phyloP scores from a whole-genome alignment of 768 basidiomycete species.

The Termitomyces eurrhizus region DNA sequence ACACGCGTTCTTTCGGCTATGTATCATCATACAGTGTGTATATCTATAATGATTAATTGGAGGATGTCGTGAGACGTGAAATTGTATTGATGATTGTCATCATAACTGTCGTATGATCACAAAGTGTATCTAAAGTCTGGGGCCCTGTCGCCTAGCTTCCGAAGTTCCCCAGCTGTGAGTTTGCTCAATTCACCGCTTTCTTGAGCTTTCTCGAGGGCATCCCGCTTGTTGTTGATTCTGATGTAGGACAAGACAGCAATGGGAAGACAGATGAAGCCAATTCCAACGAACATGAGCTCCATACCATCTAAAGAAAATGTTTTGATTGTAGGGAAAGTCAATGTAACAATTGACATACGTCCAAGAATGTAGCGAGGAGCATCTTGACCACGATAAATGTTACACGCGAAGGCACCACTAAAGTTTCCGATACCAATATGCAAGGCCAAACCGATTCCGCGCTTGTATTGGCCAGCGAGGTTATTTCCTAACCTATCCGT shows the following conservation, averaged over 20 bases:
- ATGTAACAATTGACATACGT: slow-evolving; percentile 37
- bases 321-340: neutral
- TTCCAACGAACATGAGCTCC: slow-evolving; percentile 66
- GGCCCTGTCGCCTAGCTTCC: slow-evolving; percentile 54
- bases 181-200: slow-evolving; percentile 29
- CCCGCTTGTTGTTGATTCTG: slow-evolving; percentile 53
- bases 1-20: neutral
- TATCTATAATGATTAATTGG: neutral
- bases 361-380: slow-evolving; percentile 59
- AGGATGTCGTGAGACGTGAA: neutral
- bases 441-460: slow-evolving; percentile 62
- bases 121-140: slow-evolving; percentile 59
- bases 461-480: slow-evolving; percentile 66
- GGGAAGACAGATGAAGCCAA: slow-evolving; percentile 53
- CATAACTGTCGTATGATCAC: slow-evolving; percentile 6
- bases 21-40: neutral
- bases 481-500: slow-evolving; percentile 58
- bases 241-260: slow-evolving; percentile 46
- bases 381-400: slow-evolving; percentile 58
- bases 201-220: slow-evolving; percentile 27
- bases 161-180: slow-evolving; percentile 32
- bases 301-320: slow-evolving; percentile 42
- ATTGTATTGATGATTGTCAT: neutral
- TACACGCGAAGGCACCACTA: slow-evolving; percentile 58
- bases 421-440: slow-evolving; percentile 70